Percentiles rank a stretch among this genome's conserved stretches.
phyloP scores from a whole-genome alignment of 2,329 filamentous ascomycete species.

The Aspergillus pseudoviridinutans region DNA sequence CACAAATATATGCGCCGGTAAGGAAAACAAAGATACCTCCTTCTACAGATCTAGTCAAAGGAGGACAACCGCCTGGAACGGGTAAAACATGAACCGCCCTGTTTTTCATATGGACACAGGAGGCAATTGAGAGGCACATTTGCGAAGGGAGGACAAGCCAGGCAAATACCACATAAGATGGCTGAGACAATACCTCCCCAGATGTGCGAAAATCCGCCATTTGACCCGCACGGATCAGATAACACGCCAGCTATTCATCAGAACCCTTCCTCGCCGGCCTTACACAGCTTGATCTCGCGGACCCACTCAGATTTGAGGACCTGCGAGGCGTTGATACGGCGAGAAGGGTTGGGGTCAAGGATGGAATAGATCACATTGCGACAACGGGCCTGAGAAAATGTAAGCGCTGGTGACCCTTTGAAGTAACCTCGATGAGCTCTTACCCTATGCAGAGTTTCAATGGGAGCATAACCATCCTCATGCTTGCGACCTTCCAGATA shows the following conservation, averaged over 20 bases:
- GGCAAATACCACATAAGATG: slow-evolving; percentile 9
- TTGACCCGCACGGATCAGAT: slow-evolving; percentile 3
- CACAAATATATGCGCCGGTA: slow-evolving; percentile 22
- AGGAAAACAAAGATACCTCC: slow-evolving; percentile 18
- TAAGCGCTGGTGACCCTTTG: slow-evolving; percentile 11
- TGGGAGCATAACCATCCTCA: slow-evolving; percentile 92
- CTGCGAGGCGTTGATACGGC: slow-evolving; percentile 92
- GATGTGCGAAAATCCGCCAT: slow-evolving; percentile 5
- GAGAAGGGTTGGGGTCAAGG: slow-evolving; percentile 85
- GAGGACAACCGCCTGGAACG: slow-evolving; percentile 12
- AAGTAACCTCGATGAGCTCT: slow-evolving; percentile 39
- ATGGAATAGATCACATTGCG: slow-evolving; percentile 99
- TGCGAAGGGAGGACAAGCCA: slow-evolving; percentile 7
- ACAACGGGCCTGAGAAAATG: slow-evolving; percentile 70
- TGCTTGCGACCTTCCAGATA: slow-evolving; percentile 91
- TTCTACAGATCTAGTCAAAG: slow-evolving; percentile 16
- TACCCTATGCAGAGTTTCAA: slow-evolving; percentile 92
- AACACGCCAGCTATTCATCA: slow-evolving; percentile 37
- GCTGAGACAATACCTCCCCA: slow-evolving; percentile 10
- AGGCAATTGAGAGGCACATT: slow-evolving; percentile 9
- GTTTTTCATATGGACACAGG: slow-evolving; percentile 13
- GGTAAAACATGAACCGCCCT: slow-evolving; percentile 18
- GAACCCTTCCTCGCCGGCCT: slow-evolving; percentile 91
- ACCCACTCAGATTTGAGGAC: slow-evolving; percentile 98
- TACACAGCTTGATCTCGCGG: slow-evolving; percentile 94